Evolutionary conservation across 371 early-diverging fungal genomes (phyloP).

Genomic region (Parasitella parasitica): DNA sequence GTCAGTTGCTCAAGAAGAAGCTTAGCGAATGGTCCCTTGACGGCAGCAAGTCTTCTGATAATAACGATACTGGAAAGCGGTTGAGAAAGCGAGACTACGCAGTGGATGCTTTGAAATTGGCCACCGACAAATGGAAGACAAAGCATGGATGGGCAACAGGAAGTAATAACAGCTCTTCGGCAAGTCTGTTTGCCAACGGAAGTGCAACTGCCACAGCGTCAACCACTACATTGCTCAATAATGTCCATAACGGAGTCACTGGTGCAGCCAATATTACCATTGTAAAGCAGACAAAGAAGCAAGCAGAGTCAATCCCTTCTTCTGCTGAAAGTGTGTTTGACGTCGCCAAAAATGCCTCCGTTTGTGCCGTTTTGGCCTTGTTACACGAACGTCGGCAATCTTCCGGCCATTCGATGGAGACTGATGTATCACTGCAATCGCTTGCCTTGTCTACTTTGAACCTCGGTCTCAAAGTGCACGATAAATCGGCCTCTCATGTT

Average conservation of each 20-base stretch:
- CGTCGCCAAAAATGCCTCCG: conserved; percentile 42
- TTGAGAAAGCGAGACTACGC: conserved; percentile 33
- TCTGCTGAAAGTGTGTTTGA: conserved; percentile 34
- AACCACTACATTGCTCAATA: neutral
- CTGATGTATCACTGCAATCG: conserved; percentile 27
- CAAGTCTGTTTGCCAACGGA: neutral
- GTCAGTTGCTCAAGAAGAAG: conserved; percentile 16
- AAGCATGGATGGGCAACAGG: conserved; percentile 31
- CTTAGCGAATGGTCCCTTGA: conserved; percentile 25
- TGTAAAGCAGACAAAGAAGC: neutral
- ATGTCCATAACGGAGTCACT: neutral
- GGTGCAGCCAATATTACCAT: neutral
- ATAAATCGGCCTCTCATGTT: conserved; percentile 17
- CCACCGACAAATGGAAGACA: conserved; percentile 38
- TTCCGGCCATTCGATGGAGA: conserved; percentile 16
- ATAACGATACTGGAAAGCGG: neutral
- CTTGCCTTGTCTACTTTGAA: conserved; percentile 35
- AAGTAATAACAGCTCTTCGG: conserved; percentile 4
- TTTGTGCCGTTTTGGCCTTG: conserved; percentile 40
- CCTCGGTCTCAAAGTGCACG: conserved; percentile 27
- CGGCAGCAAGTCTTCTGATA: neutral
- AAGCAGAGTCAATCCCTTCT: conserved; percentile 14
- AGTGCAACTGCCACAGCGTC: neutral
- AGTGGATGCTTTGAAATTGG: conserved; percentile 26
- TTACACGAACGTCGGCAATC: conserved; percentile 30